Evolutionary conservation across 2,329 filamentous ascomycete species (phyloP).

Genomic region (Calonectria hongkongensis): DNA sequence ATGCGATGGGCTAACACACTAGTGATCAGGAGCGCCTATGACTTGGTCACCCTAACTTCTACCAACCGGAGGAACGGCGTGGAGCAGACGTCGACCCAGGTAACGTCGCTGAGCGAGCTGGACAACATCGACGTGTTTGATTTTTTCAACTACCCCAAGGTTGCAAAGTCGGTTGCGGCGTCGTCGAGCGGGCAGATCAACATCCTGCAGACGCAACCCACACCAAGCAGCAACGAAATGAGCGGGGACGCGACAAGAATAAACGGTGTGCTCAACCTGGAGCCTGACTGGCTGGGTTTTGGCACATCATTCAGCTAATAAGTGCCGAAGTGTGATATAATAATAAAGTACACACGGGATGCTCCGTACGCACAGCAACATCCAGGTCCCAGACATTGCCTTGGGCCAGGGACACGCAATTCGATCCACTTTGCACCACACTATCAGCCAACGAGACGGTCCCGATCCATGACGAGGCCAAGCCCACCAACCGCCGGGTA

Average conservation of each 20-base stretch:
- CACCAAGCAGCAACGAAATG: conserved; percentile 43
- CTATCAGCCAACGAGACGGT: conserved; percentile 26
- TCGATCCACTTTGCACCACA: conserved; percentile 31
- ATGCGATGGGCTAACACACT: conserved; percentile 12
- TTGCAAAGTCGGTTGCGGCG: conserved; percentile 49
- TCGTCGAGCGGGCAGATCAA: conserved; percentile 50
- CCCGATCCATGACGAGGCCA: conserved; percentile 32
- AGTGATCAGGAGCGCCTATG: conserved; percentile 60
- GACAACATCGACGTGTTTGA: conserved; percentile 67
- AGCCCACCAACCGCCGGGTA: conserved; percentile 28
- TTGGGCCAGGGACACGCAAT: conserved; percentile 28
- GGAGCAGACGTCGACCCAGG: conserved; percentile 62
- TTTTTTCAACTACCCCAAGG: conserved; percentile 66
- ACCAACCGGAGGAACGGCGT: conserved; percentile 60
- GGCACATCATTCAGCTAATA: conserved; percentile 35
- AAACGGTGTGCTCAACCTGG: conserved; percentile 55
- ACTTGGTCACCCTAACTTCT: conserved; percentile 61
- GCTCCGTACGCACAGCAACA: too few relatives aligned
- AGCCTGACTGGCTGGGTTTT: conserved; percentile 58
- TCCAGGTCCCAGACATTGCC: conserved; percentile 1
- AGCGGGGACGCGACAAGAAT: conserved; percentile 47
- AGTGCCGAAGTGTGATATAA: too few relatives aligned
- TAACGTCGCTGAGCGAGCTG: conserved; percentile 62
- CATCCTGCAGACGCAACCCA: conserved; percentile 49
- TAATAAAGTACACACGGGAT: not conserved